Percentiles rank a stretch among this genome's conserved stretches.
Evolutionary conservation across 83 land plant genomes (phyloP).

Genomic region (Diphasiastrum complanatum): DNA sequence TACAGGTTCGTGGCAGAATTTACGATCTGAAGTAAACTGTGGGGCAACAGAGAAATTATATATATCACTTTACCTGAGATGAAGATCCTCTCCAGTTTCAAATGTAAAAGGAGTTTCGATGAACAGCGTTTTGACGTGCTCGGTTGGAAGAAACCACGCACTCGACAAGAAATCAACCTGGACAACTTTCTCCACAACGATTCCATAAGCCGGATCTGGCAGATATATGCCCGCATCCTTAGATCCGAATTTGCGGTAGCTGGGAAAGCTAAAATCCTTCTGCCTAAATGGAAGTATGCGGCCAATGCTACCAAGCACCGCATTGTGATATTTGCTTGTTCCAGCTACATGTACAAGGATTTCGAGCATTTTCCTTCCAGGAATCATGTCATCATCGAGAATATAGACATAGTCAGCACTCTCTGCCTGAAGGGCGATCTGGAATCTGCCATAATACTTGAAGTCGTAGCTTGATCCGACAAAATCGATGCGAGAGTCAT

Average conservation of each 20-base stretch:
- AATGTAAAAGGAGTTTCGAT: conserved; percentile 7
- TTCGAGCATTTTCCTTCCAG: conserved; percentile 9
- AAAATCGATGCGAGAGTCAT: conserved; percentile 9
- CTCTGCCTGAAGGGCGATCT: conserved; percentile 14
- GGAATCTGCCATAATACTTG: conserved; percentile 21
- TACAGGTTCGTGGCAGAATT: no score
- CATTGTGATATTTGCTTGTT: conserved; percentile 8
- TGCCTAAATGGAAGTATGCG: conserved; percentile 17
- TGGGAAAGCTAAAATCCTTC: conserved; percentile 19
- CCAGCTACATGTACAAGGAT: conserved; percentile 13
- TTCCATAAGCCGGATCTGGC: conserved; percentile 14
- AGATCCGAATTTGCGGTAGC: conserved; percentile 14
- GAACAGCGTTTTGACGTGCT: conserved; percentile 12
- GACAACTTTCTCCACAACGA: conserved; percentile 11
- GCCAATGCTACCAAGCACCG: conserved; percentile 13
- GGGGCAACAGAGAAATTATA: no score
- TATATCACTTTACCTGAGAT: no score
- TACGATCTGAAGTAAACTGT: no score
- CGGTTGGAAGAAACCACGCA: conserved; percentile 12
- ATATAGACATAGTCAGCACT: conserved; percentile 13
- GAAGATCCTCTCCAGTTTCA: conserved; percentile 15
- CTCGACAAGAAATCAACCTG: conserved; percentile 18
- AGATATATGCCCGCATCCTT: conserved; percentile 17
- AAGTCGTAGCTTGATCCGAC: conserved; percentile 12
- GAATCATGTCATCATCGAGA: conserved; percentile 20